These are phyloP conservation scores for Nicotiana obtusifolia DNA, from an alignment of 257 asterid species.

Conservation along the genomic window DNA sequence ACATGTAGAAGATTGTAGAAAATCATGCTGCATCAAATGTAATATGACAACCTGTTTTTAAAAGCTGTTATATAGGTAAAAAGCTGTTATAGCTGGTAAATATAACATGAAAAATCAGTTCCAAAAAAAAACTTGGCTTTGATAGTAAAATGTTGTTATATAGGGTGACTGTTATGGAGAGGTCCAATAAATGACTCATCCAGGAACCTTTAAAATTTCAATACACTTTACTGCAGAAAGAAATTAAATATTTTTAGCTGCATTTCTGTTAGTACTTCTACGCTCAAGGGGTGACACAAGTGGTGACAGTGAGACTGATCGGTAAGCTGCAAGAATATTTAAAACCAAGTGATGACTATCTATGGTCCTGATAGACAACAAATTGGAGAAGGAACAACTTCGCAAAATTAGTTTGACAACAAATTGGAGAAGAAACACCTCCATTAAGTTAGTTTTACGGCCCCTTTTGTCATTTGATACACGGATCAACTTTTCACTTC, in stretches of 20 bases:
- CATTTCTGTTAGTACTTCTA: background rate
- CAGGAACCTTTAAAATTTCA: background rate
- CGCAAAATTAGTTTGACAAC: background rate
- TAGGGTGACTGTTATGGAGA: no score
- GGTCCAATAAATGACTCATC: background rate
- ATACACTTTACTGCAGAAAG: background rate
- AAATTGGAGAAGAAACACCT: background rate
- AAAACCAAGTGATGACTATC: background rate
- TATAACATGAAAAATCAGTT: background rate
- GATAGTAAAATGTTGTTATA: no score
- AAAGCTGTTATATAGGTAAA: no score
- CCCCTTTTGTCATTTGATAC: background rate
- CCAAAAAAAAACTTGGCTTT: no score
- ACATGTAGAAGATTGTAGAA: background rate
- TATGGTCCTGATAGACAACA: background rate
- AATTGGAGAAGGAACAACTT: background rate
- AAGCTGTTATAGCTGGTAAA: background rate
- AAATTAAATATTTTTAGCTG: background rate
- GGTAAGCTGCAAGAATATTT: background rate
- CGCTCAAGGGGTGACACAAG: background rate
- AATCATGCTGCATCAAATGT: background rate
- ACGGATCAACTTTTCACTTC: background rate
- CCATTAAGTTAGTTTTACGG: background rate
- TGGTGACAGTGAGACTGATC: background rate
- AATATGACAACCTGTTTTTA: background rate